A percentile compares a stretch with the other conserved stretches of the same genome.
Conservation (phyloP, 257 asterid species). For the Primulina tabacum region DNA sequence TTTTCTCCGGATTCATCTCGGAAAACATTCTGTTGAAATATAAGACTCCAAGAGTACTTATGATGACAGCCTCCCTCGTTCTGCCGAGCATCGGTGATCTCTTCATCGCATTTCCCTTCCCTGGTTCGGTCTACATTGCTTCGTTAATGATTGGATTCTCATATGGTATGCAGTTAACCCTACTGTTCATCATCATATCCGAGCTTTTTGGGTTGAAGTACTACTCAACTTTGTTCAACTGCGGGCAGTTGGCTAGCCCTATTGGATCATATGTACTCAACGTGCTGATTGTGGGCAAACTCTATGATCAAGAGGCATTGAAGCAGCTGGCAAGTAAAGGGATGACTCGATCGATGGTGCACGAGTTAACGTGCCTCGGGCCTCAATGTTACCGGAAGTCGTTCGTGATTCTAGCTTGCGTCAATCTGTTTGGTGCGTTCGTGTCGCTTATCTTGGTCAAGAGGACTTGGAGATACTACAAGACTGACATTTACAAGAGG, state of each 20-base stretch:
- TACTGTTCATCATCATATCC: constrained; percentile 34
- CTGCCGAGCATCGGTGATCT: constrained; percentile 29
- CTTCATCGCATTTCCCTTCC: constrained; percentile 30
- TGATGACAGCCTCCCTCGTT: constrained; percentile 34
- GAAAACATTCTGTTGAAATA: constrained; percentile 26
- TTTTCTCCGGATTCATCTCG: constrained; percentile 35
- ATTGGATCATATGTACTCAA: constrained; percentile 35
- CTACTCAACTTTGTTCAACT: constrained; percentile 37
- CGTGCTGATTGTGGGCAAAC: constrained; percentile 28
- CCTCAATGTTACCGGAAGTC: constrained; percentile 30
- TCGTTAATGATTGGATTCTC: constrained; percentile 35
- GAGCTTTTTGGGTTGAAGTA: constrained; percentile 40
- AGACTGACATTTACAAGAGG: constrained; percentile 36
- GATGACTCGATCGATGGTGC: constrained; percentile 22
- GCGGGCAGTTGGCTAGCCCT: constrained; percentile 38
- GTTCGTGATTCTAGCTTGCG: constrained; percentile 29
- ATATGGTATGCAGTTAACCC: constrained; percentile 29
- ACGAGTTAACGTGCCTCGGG: constrained; percentile 29
- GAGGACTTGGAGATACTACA: constrained; percentile 32
- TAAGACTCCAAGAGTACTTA: constrained; percentile 33
- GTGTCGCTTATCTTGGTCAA: constrained; percentile 30
- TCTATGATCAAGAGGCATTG: constrained; percentile 36
- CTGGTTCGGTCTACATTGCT: constrained; percentile 29
- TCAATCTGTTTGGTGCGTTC: constrained; percentile 32
- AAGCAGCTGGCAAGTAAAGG: constrained; percentile 31